Percentiles rank a stretch among this genome's conserved stretches.
These are phyloP conservation scores for Diaporthe humulicola DNA, from an alignment of 2,329 filamentous ascomycete species.

Conservation along the genomic window DNA sequence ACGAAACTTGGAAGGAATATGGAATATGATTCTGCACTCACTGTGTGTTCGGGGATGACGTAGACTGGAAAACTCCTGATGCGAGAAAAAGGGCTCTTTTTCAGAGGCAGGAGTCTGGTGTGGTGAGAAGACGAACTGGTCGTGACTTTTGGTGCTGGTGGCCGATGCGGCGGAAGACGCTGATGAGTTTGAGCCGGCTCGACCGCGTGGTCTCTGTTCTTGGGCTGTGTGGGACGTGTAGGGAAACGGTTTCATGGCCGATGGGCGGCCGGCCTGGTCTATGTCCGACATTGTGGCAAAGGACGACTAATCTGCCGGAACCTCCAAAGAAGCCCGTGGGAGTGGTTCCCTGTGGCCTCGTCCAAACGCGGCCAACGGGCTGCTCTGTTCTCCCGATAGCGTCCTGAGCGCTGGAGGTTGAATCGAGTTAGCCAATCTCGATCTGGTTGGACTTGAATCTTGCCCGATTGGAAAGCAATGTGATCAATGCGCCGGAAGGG, in stretches of 20 bases:
- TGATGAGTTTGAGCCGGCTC: slow-evolving; percentile 59
- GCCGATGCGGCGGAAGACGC: slow-evolving; percentile 51
- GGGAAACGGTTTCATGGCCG: slow-evolving; percentile 54
- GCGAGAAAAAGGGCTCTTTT: slow-evolving; percentile 37
- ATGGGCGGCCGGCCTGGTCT: slow-evolving; percentile 9
- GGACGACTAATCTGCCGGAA: neutral
- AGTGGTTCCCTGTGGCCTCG: neutral
- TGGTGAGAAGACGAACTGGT: slow-evolving; percentile 53
- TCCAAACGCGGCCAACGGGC: slow-evolving; percentile 3
- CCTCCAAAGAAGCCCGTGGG: neutral
- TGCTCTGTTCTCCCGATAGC: neutral
- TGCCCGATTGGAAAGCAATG: neutral
- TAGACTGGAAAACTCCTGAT: slow-evolving; percentile 24
- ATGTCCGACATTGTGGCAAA: slow-evolving; percentile 30
- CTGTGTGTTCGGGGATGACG: neutral
- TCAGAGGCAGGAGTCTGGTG: slow-evolving; percentile 48
- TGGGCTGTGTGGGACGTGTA: slow-evolving; percentile 4
- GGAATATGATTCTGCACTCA: neutral
- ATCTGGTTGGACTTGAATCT: slow-evolving; percentile 5
- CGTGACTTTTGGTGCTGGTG: slow-evolving; percentile 47
- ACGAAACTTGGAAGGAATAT: neutral
- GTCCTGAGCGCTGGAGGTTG: neutral
- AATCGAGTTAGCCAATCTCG: slow-evolving; percentile 9
- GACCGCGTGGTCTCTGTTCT: slow-evolving; percentile 29
- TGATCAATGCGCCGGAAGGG: slow-evolving; percentile 24